Base-by-base conservation (phyloP, 2,329 filamentous ascomycete species). In the Neopestalotiopsis clavispora region DNA sequence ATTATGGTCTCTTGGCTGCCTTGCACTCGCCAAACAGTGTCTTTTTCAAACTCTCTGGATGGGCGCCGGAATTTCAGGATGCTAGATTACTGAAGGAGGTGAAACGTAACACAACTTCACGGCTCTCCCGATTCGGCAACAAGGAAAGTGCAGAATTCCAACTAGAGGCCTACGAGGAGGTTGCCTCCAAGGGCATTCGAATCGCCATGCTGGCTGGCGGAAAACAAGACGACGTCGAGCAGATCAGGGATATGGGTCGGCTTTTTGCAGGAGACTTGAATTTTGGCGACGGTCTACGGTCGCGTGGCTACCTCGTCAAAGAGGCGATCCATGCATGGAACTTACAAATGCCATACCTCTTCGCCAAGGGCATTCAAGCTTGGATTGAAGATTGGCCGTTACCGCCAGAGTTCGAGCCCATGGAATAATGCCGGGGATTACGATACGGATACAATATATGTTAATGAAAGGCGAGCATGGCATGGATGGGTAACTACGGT, bases 241-340 rank as follows among this genome's bases (percentile, higher is more conserved):
- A 72, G 61, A 77, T 74, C 70, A 75, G 71, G 69, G 71, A 72
- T 65, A 79, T 79, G 74, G 80, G 68, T 14, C 69, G 70, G 7
- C 56, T 75, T 12, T 67, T 78, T 30, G 66, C 69, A 40, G 30
- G 30, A 34, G 66, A 57, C 69, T 72, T 72, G 59, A 73, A 70
- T 66, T 69, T 67, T 63, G 73, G 73, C 65, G 74, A 67, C 28
- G 75, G 38, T 68, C 76, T 69, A 70, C 70, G 69, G 9, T 77
- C 78, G 7, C 67, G 74, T 38, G 77, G 74, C 17, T 79, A 76
- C 17, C 70, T 82, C 10, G 75, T 83, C 6, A 74, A 67, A 34
- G 75, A 77, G 23, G 82, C 81, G 17, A 74, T 80, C 34, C 81
- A 83, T 72, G 76, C 76, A 49, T 83, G 82, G 82, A 78, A 83